phyloP scores from a whole-genome alignment of 306 rosid genomes.

The Canavalia ensiformis region DNA sequence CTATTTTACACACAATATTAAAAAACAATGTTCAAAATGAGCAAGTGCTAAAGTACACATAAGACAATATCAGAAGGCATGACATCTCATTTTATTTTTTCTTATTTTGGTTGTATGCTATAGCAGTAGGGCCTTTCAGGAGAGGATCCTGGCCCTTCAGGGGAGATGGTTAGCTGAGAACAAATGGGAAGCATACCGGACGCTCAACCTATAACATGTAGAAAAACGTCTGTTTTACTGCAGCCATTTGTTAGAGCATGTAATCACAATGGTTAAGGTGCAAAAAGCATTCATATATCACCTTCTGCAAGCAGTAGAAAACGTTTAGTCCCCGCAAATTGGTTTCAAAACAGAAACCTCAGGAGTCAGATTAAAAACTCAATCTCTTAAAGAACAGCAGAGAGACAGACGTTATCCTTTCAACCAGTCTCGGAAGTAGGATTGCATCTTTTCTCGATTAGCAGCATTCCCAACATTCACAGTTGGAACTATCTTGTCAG shows the following conservation, averaged over 20 bases:
- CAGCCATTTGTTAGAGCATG: constrained; percentile 36
- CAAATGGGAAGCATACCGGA: constrained; percentile 16
- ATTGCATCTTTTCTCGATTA: constrained; percentile 69
- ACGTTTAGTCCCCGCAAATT: constrained; percentile 19
- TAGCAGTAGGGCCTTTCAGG: constrained; percentile 23
- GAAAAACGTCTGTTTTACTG: neutral
- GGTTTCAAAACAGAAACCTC: constrained; percentile 4
- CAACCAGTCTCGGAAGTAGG: constrained; percentile 63
- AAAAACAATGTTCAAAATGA: constrained; percentile 28
- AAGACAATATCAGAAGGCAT: constrained; percentile 19
- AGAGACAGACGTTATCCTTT: constrained; percentile 38
- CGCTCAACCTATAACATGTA: neutral
- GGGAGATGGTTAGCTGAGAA: neutral
- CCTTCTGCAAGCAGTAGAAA: constrained; percentile 17
- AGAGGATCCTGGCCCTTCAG: too few species aligned
- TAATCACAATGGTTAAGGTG: constrained; percentile 11
- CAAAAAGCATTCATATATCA: constrained; percentile 12
- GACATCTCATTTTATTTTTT: constrained; percentile 2
- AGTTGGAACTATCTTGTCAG: constrained; percentile 67
- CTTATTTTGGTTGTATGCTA: constrained; percentile 21
- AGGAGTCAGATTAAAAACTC: neutral
- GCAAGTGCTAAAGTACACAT: constrained; percentile 6
- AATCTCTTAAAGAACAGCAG: constrained; percentile 5
- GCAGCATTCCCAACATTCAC: constrained; percentile 59
- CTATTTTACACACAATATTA: neutral